Evolutionary conservation across 2,329 filamentous ascomycete genomes (phyloP), one percentile per base, ranked within the genome.

Genomic region (Alternaria triticimaculans): DNA sequence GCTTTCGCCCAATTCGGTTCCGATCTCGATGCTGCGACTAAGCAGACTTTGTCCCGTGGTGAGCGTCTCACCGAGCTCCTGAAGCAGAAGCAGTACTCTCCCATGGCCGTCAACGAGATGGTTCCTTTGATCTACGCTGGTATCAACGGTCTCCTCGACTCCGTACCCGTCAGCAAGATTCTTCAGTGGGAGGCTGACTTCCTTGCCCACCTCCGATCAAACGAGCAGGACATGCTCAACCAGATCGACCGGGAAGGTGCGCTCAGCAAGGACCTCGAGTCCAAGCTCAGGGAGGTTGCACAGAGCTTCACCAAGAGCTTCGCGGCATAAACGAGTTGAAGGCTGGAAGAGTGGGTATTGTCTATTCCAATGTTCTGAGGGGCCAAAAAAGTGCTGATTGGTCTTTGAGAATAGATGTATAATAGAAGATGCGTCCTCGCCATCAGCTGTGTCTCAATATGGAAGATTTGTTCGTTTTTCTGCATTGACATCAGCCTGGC

Each of bases 1-100:
- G 96, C 96, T 78, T 99, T 99, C 86, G 95, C 96, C 78, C 96
- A 99, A 87, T 99, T 99, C 90, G 96, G 96, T 91, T 99, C 96
- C 82, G 96, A 99, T 89, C 88, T 99, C 76, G 96, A 99, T 87
- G 96, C 96, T 78, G 90, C 96, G 76, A 99, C 96, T 85, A 98
- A 97, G 91, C 96, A 98, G 88, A 98, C 95, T 69, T 91, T 99
- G 75, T 90, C 82, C 87, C 94, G 96, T 91, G 96, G 96, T 92
- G 95, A 98, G 88, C 94, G 96, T 88, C 90, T 94, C 82, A 97
- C 95, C 77, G 95, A 98, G 90, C 92, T 97, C 74, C 92, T 97
- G 80, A 98, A 98, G 92, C 96, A 99, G 89, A 97, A 97, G 90
- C 96, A 99, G 87, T 99, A 98, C 89, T 91, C 89, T 50, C 96